phyloP scores from a whole-genome alignment of 192 early-diverging fungal species.

The Helicostylum pulchrum region DNA sequence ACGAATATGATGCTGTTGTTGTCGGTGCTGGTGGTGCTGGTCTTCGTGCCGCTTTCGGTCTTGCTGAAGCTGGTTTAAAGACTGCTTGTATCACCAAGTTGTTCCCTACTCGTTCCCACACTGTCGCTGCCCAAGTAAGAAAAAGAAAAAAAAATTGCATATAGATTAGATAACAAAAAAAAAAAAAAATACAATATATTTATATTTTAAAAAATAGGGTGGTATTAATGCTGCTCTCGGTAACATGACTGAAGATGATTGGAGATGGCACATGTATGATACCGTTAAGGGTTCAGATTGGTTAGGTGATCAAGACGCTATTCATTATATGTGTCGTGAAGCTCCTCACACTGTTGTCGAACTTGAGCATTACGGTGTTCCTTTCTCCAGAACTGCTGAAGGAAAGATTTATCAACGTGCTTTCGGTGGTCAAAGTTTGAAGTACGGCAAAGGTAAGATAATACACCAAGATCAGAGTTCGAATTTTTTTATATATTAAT shows the following conservation, averaged over 20 bases:
- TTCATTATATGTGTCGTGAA: constrained; percentile 99
- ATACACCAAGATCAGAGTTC: no score
- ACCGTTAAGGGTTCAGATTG: constrained; percentile 99
- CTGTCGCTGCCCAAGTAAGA: constrained; percentile 89
- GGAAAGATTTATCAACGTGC: constrained; percentile 99
- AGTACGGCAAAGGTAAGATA: constrained; percentile 81
- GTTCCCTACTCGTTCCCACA: constrained; percentile 98
- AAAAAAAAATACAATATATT: not conserved
- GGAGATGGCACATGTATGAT: constrained; percentile 99
- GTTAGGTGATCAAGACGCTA: constrained; percentile 99
- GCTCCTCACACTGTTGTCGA: constrained; percentile 94
- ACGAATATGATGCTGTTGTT: constrained; percentile 98
- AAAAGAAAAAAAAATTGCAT: not conserved
- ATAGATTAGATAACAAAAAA: constrained; percentile 1
- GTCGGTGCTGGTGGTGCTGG: constrained; percentile 98
- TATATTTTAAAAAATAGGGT: constrained; percentile 68
- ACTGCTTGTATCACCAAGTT: constrained; percentile 98
- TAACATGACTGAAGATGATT: constrained; percentile 99
- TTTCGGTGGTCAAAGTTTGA: constrained; percentile 95
- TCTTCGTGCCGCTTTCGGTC: constrained; percentile 95
- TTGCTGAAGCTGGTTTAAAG: constrained; percentile 92
- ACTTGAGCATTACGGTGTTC: constrained; percentile 97
- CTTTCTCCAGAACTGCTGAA: constrained; percentile 96
- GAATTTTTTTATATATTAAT: no score
- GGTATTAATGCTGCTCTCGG: constrained; percentile 99